phyloP scores from a whole-genome alignment of 1,139 yeast genomes.

The Meyerozyma smithsonii region DNA sequence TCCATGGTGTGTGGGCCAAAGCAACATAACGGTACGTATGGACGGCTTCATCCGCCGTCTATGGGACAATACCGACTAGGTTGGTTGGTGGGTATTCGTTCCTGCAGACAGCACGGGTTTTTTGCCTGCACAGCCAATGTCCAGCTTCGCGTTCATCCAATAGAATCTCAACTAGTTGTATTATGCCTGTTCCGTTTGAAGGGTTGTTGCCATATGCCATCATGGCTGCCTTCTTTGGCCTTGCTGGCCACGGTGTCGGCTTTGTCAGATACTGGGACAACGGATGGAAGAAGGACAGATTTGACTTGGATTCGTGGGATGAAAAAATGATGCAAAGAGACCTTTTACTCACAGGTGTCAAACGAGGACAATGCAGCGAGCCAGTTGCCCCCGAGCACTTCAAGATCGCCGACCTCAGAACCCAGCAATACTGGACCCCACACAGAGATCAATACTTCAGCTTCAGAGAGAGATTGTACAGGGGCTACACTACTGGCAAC shows the following conservation, averaged over 20 bases:
- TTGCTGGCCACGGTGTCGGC: constrained; percentile 46
- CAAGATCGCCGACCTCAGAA: constrained; percentile 37
- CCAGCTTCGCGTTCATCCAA: constrained; percentile 7
- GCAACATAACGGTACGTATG: constrained; percentile 71
- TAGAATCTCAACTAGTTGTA: constrained; percentile 3
- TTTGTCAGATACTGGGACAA: constrained; percentile 45
- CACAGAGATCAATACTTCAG: constrained; percentile 47
- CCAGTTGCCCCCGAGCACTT: constrained; percentile 73
- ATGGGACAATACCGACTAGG: constrained; percentile 42
- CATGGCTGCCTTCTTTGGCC: constrained; percentile 50
- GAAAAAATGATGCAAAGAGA: constrained; percentile 64
- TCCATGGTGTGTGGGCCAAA: constrained; percentile 86
- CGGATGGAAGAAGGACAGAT: constrained; percentile 52
- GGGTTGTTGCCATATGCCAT: constrained; percentile 64
- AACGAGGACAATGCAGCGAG: constrained; percentile 64
- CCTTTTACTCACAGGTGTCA: constrained; percentile 66
- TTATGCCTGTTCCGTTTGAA: constrained; percentile 65
- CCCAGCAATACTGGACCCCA: constrained; percentile 44
- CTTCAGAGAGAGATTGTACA: constrained; percentile 46
- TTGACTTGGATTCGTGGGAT: constrained; percentile 52
- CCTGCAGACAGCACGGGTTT: background rate
- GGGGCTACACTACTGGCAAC: constrained; percentile 44
- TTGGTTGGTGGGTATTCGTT: no score
- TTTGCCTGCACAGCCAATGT: constrained; percentile 3
- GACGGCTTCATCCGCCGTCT: constrained; percentile 76